phyloP scores from a whole-genome alignment of 2,329 filamentous ascomycete species.

The Talaromyces sp. region DNA sequence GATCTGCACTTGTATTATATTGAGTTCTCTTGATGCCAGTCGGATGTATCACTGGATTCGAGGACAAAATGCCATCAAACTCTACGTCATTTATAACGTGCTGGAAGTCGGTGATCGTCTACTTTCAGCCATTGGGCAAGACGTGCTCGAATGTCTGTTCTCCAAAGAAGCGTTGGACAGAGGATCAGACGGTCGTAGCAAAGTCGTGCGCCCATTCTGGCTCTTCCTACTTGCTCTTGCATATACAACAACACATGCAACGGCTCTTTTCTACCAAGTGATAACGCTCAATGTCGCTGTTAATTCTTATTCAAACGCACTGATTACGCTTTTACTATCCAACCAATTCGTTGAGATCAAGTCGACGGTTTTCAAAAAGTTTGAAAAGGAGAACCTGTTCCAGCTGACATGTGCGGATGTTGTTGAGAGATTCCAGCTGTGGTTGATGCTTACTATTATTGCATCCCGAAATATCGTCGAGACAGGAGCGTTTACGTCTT shows the following conservation, averaged over 20 bases:
- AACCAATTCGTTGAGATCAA: constrained; percentile 99
- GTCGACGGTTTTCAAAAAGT: constrained; percentile 95
- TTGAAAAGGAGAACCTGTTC: constrained; percentile 96
- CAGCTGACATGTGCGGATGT: constrained; percentile 95
- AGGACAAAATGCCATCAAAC: constrained; percentile 92
- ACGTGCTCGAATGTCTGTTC: constrained; percentile 93
- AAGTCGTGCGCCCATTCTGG: constrained; percentile 81
- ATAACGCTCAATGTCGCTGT: constrained; percentile 97
- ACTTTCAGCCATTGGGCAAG: constrained; percentile 87
- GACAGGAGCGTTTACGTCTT: constrained; percentile 73
- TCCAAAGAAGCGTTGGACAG: constrained; percentile 89
- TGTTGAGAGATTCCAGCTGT: constrained; percentile 94
- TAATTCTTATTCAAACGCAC: constrained; percentile 95
- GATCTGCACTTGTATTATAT: constrained; percentile 75
- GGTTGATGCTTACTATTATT: constrained; percentile 96
- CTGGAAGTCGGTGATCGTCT: constrained; percentile 86
- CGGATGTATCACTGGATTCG: constrained; percentile 98
- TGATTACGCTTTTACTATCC: constrained; percentile 86
- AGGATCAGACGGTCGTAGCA: constrained; percentile 83
- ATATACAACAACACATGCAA: constrained; percentile 86
- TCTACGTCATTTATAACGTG: constrained; percentile 98
- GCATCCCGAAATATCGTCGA: constrained; percentile 95
- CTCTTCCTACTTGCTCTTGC: constrained; percentile 84
- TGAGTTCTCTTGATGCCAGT: constrained; percentile 92
- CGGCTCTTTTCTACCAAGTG: constrained; percentile 92